These are phyloP conservation scores for Eucalyptus erythrocorys DNA, from an alignment of 345 rosid genomes.

Conservation along the genomic window DNA sequence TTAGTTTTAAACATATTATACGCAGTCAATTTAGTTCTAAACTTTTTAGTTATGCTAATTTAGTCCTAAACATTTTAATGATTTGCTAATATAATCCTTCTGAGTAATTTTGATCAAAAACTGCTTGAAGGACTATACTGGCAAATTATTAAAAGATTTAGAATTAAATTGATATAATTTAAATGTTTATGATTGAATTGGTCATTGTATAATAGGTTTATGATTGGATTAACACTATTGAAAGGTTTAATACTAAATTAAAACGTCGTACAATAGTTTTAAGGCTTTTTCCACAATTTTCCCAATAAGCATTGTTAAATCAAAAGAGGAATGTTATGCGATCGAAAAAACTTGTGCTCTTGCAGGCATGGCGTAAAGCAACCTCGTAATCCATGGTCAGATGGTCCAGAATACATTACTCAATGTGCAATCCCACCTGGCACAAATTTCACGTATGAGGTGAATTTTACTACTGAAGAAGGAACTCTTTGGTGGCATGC, in stretches of 20 bases:
- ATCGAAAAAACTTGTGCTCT: background rate
- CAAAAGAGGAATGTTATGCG: background rate
- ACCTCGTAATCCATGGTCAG: constrained; percentile 15
- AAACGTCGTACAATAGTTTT: background rate
- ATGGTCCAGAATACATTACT: constrained; percentile 16
- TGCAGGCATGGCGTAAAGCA: constrained; percentile 8
- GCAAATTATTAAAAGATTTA: no score
- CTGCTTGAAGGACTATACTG: background rate
- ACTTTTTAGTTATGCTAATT: no score
- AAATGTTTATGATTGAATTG: background rate
- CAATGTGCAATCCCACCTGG: constrained; percentile 8
- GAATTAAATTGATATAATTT: no score
- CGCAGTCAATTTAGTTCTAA: no score
- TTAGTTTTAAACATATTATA: no score
- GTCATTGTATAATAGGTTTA: background rate
- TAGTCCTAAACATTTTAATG: background rate
- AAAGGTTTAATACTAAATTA: background rate
- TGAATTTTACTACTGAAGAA: constrained; percentile 1
- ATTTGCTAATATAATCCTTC: no score
- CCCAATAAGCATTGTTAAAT: background rate
- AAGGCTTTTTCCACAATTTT: background rate
- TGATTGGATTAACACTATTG: background rate
- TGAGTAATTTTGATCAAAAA: background rate
- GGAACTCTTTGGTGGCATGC: constrained; percentile 2
- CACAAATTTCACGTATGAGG: background rate